A percentile compares a stretch with the other conserved stretches of the same genome.
These are phyloP conservation scores for Alloteropsis semialata DNA, from an alignment of 176 grass and related monocot genomes.

Conservation along the genomic window DNA sequence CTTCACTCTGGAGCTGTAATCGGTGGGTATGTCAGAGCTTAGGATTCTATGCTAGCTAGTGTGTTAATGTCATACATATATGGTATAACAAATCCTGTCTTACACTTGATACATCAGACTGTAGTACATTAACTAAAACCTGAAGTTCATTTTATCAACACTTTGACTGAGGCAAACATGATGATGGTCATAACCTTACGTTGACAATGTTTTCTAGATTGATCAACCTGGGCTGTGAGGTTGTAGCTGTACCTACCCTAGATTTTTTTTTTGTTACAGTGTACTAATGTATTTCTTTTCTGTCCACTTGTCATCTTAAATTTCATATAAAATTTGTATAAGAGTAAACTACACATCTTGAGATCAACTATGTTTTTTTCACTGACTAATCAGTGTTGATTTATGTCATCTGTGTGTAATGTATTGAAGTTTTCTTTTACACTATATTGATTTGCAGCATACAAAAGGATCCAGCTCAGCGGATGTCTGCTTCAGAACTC, in stretches of 20 bases:
- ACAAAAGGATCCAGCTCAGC: conserved; percentile 70
- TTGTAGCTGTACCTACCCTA: background rate
- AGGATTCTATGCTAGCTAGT: background rate
- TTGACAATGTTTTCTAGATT: conserved; percentile 1
- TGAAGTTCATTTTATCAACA: background rate
- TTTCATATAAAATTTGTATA: background rate
- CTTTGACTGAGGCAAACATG: background rate
- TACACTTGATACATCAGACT: background rate
- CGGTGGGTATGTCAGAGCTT: background rate
- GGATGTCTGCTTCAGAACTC: conserved; percentile 84
- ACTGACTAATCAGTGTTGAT: background rate
- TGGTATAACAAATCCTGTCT: background rate
- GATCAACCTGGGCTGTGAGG: background rate
- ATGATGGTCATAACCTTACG: background rate
- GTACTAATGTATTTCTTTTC: background rate
- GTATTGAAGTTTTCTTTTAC: background rate
- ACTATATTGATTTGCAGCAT: conserved; percentile 51
- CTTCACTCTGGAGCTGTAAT: background rate
- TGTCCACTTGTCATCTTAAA: background rate
- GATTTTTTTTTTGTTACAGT: background rate
- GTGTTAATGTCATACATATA: background rate
- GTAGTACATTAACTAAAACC: background rate
- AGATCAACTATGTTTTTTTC: background rate
- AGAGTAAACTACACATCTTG: background rate
- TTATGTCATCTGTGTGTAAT: background rate